These are phyloP conservation scores for Apiospora rasikravindrae DNA, from an alignment of 2,329 filamentous ascomycete genomes.

Conservation along the genomic window DNA sequence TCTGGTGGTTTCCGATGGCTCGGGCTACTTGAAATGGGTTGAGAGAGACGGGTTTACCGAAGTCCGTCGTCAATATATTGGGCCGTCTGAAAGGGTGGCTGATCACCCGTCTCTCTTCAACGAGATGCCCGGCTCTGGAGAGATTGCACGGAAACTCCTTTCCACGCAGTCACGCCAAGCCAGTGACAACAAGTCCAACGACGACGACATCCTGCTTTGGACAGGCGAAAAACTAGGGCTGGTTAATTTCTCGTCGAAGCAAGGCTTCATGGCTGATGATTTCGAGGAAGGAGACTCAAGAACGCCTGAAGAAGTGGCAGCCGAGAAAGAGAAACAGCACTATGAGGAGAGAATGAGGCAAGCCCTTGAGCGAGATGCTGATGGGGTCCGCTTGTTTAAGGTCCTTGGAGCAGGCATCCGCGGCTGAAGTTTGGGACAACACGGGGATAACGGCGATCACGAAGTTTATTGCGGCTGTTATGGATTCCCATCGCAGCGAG, in stretches of 20 bases:
- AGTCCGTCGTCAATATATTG: constrained; percentile 59
- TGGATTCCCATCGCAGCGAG: constrained; percentile 10
- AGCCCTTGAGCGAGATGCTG: constrained; percentile 77
- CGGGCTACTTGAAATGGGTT: constrained; percentile 87
- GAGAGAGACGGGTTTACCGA: constrained; percentile 80
- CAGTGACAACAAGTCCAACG: constrained; percentile 42
- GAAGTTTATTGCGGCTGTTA: constrained; percentile 15
- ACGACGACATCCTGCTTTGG: constrained; percentile 82
- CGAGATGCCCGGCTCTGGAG: constrained; percentile 61
- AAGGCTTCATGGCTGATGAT: constrained; percentile 54
- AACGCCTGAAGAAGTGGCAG: constrained; percentile 51
- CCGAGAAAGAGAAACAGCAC: constrained; percentile 59
- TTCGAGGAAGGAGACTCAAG: constrained; percentile 53
- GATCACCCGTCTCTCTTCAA: constrained; percentile 58
- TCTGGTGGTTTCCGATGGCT: constrained; percentile 82
- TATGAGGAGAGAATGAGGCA: constrained; percentile 76
- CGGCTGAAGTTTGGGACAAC: constrained; percentile 7
- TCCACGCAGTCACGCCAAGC: constrained; percentile 55
- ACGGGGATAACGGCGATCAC: constrained; percentile 9
- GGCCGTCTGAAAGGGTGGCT: constrained; percentile 55
- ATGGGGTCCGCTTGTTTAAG: constrained; percentile 77
- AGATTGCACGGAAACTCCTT: constrained; percentile 81
- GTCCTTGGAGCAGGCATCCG: constrained; percentile 58
- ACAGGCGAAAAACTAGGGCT: constrained; percentile 85
- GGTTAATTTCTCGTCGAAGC: constrained; percentile 63